phyloP scores from a whole-genome alignment of 352 stramenopile species.

The Globisporangium camurandrum region DNA sequence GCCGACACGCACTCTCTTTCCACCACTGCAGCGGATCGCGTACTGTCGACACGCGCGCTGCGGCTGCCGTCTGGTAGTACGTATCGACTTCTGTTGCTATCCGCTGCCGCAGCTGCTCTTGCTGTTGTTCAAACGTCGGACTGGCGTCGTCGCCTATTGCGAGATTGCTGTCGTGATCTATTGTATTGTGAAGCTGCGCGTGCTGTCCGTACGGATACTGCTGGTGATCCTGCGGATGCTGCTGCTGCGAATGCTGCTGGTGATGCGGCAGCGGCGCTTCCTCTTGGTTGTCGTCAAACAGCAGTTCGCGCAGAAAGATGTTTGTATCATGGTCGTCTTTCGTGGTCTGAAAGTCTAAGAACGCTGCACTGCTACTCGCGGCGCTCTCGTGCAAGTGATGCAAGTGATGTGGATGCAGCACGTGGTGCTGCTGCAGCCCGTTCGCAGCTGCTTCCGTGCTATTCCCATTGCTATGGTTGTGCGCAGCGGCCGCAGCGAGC shows the following conservation, averaged over 20 bases:
- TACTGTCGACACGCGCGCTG: conserved; percentile 25
- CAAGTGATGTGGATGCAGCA: background rate
- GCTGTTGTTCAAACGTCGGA: conserved; percentile 22
- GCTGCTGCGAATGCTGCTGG: conserved; percentile 15
- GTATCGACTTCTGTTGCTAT: conserved; percentile 28
- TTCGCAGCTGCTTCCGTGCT: no score
- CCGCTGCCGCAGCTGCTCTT: conserved; percentile 20
- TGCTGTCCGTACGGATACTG: conserved; percentile 15
- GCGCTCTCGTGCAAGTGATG: conserved; percentile 13
- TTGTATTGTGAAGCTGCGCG: background rate
- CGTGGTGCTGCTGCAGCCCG: background rate
- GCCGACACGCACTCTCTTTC: conserved; percentile 23
- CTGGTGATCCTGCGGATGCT: conserved; percentile 24
- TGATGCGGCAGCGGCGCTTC: conserved; percentile 22
- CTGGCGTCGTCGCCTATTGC: conserved; percentile 1
- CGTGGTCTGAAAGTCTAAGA: conserved; percentile 30
- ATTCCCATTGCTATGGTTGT: background rate
- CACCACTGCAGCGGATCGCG: conserved; percentile 40
- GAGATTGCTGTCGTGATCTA: background rate
- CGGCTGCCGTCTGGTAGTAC: conserved; percentile 32
- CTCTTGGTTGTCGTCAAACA: conserved; percentile 39
- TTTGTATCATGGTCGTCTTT: conserved; percentile 41
- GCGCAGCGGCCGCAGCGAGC: conserved; percentile 3
- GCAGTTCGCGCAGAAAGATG: conserved; percentile 33
- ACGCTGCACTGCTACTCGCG: conserved; percentile 16